Evolutionary conservation across 768 basidiomycete genomes (phyloP).

Genomic region (Tricholoma terreum): DNA sequence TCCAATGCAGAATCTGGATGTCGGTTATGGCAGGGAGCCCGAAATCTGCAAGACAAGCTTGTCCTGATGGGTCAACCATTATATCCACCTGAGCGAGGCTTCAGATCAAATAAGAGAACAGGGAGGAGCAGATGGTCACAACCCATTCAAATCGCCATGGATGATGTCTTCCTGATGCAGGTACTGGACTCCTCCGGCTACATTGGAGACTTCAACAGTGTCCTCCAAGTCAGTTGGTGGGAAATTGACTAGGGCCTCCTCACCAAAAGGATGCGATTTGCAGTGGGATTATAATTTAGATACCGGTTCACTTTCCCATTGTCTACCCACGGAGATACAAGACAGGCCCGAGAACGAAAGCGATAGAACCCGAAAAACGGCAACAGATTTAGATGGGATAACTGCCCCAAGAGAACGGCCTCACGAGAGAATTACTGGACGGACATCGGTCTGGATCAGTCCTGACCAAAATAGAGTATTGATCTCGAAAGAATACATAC

Average conservation of each 20-base stretch:
- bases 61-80: conserved; percentile 20
- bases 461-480: background rate
- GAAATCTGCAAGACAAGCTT: conserved; percentile 27
- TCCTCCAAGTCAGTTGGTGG: background rate
- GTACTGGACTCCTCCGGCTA: conserved; percentile 25
- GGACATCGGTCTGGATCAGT: background rate
- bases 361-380: conserved; percentile 29
- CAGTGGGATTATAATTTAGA: conserved; percentile 21
- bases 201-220: conserved; percentile 16
- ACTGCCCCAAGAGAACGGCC: conserved; percentile 26
- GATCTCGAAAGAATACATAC: background rate
- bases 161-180: conserved; percentile 24
- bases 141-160: conserved; percentile 33
- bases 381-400: conserved; percentile 28
- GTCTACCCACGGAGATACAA: conserved; percentile 32
- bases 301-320: conserved; percentile 27
- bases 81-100: conserved; percentile 18
- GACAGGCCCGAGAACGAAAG: conserved; percentile 17
- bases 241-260: conserved; percentile 5
- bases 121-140: background rate
- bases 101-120: background rate
- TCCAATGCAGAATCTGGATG: conserved; percentile 13
- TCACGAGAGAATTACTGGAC: conserved; percentile 14
- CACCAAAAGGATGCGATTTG: conserved; percentile 30
- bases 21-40: conserved; percentile 23